Evolutionary conservation across 192 early-diverging fungal species (phyloP), one percentile per base, ranked within the genome.

Genomic region (Coemansia sp.): DNA sequence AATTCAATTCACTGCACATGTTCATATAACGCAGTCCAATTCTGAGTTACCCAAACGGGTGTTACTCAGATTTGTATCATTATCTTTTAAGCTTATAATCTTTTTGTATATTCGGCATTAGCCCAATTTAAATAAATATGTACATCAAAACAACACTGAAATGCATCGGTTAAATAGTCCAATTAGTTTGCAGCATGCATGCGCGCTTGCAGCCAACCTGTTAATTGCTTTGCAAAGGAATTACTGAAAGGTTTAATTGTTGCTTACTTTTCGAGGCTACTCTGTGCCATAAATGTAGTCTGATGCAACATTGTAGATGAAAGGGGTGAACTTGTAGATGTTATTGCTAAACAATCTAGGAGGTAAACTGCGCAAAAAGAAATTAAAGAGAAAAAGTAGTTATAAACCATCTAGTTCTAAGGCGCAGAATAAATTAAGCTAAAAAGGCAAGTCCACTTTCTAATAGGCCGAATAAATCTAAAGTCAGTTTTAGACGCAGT

Each of bases 401-500:
- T 49, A 23, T 30, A 52, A 31, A 51, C 27, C 16, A 3, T 18
- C 21, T 31, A 52, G 4, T 38, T 12, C 26, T 23, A 26, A 27
- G 23, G 22, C 0, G 26, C 26, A 53, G 18, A 53, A 53, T 26
- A 57, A 38, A 34, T 12, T 25, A 25, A 25, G 5, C 21, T 22
- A 30, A 27, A 51, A 60, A 19, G 51, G 14, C 23, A 49, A 60
- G 25, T n/a, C 2, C 14, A 24, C 18, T 34, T 12, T 14, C 30
- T 48, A 48, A 2, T 21, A 52, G 8, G 27, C 52, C 22, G 5
- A 18, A 1, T 18, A 4, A 5, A 7, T 54, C 12, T 0, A 4
- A 26, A 59, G 8, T 14, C n/a, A 21, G 25, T 16, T 51, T 69
- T 75, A 81, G 69, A 72, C 66, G 64, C 71, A 68, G 73, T 56